Evolutionary conservation across 352 stramenopile genomes (phyloP), one percentile per base, ranked within the genome.

Genomic region (Globisporangium heterothallicum): DNA sequence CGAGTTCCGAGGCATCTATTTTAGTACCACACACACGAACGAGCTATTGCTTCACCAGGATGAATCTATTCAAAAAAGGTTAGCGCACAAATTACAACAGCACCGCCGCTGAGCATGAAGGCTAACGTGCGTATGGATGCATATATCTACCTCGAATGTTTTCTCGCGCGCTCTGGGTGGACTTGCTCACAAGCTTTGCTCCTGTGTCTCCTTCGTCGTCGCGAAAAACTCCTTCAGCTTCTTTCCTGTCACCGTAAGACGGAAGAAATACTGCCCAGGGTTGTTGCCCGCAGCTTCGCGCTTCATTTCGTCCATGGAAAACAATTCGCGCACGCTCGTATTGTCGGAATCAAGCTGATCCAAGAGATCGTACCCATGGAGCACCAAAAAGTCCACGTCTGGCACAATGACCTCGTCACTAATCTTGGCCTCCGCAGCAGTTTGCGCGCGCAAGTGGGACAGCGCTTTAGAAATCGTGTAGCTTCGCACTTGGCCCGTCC

Each of bases 301-400:
- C 46, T 66, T 70, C 78, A 94, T 88, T 51, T 92, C 80, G 56
- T 94, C 84, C 79, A 94, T 92, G 0, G 78, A 80, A 47, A 94
- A 94, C 22, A 91, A 66, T 40, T 68, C 68, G 21, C 84, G 80
- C 14, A 86, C 51, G 32, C 70, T 78, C 18, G 74, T 42, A 38
- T 89, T 76, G 55, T 91, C 78, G 2, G 63, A 66, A 58, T 94
- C 84, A 47, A 94, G 64, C 19, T 85, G 73, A 58, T 94, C 84
- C 30, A 94, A 66, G 29, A 94, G 60, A 4, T 89, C 74, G 46
- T 79, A 87, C 14, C 78, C 82, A 42, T 94, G 78, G 10, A 81
- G 66, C 48, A 85, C 75, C 30, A 90, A 60, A 43, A 92, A 90
- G 41, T 86, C 78, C 38, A 88, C 60, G 27, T 69, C 64, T n/a